phyloP scores from a whole-genome alignment of 306 rosid genomes.

The Cucurbita ficifolia region DNA sequence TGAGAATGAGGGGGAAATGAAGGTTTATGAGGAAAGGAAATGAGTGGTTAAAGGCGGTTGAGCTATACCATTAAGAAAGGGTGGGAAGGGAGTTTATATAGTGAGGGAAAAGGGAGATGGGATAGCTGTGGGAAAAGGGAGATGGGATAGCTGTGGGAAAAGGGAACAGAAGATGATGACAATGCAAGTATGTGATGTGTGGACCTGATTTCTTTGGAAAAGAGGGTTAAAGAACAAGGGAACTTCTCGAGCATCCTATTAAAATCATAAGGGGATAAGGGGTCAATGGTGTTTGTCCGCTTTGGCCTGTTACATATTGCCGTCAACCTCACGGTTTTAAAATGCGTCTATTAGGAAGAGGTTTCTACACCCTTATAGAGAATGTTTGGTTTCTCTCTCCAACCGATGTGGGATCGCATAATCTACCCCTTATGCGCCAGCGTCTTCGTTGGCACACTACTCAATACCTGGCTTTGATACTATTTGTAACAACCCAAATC shows the following conservation, averaged over 20 bases:
- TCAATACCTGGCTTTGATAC: too few relatives aligned
- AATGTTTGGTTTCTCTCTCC: too few relatives aligned
- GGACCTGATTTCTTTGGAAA: not conserved
- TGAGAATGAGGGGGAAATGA: not conserved
- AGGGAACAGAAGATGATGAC: conserved; percentile 7
- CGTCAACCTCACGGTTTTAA: too few relatives aligned
- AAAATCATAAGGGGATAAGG: not conserved
- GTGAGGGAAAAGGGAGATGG: conserved; percentile 13
- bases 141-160: conserved; percentile 12
- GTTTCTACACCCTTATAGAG: too few relatives aligned
- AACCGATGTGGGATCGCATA: too few relatives aligned
- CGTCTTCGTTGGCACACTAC: too few relatives aligned
- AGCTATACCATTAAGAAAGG: conserved; percentile 13
- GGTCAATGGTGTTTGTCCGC: not conserved
- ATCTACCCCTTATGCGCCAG: too few relatives aligned
- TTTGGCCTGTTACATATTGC: too few relatives aligned
- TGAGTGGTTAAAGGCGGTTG: conserved; percentile 5
- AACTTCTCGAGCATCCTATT: not conserved
- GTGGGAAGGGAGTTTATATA: conserved; percentile 25
- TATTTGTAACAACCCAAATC: too few relatives aligned
- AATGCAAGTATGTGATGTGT: conserved; percentile 12
- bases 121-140: conserved; percentile 13
- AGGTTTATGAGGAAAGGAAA: not conserved
- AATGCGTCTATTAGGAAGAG: too few relatives aligned
- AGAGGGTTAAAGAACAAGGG: not conserved